Base-by-base conservation (phyloP, 2,329 filamentous ascomycete species). In the Thelonectria discophora region DNA sequence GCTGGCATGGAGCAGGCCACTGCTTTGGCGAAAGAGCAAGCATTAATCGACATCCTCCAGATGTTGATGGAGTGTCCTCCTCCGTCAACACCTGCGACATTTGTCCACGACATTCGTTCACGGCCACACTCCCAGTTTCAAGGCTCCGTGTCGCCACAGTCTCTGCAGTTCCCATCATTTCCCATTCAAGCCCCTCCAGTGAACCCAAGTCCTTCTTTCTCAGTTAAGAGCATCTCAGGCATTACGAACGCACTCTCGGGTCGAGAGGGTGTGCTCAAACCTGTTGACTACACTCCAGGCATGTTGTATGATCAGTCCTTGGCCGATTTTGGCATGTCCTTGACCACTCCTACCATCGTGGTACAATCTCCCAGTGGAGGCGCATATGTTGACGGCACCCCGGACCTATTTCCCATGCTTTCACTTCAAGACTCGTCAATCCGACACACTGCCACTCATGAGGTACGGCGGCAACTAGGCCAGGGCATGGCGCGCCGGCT, bases 1-100 rank as follows among this genome's bases (percentile, higher is more conserved):
- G 55, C 57, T 3, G 61, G 64, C 2, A 50, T 72, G 37, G 34
- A 63, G 20, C 66, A 72, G 15, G 73, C 73, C 5, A 54, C 59
- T 7, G 58, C 64, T 0, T 52, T 74, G 27, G 72, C 73, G 4
- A 32, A 58, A 3, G 65, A 66, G 1, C 65, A 58, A 17, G 60
- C 61, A 1, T 60, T 61, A 8, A 27, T 37, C 4, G 64, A 66
- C 15, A 61, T 73, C 9, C 60, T 72, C 18, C 47, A 68, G 5
- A 57, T 67, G 5, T 24, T 75, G 40, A 55, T 37, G 18, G 47
- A 61, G 3, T 27, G 54, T 42, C 53, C 56, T 5, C 32, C 27
- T 9, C 59, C 40, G 18, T 46, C 61, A 8, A 50, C 55, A 17
- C 48, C 59, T 5, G 47, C 58, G 9, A 60, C 48, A 2, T 55